phyloP scores from a whole-genome alignment of 2,329 filamentous ascomycete genomes.

The Exutisphaerella laricina region DNA sequence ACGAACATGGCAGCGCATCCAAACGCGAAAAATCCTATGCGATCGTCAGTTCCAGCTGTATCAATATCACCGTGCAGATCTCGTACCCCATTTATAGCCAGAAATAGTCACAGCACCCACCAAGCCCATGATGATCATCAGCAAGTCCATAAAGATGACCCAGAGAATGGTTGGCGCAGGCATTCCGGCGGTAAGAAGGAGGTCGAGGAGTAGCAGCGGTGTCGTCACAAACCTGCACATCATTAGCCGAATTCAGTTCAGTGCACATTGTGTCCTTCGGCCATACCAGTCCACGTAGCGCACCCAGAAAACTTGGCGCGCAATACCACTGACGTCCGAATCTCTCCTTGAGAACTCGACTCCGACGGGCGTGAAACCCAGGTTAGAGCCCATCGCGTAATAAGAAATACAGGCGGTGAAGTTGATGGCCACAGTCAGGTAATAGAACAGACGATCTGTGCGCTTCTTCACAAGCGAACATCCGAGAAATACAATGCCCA shows the following conservation, averaged over 20 bases:
- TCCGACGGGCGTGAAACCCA: constrained; percentile 55
- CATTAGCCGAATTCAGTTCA: background rate
- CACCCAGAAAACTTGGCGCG: constrained; percentile 57
- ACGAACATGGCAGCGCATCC: constrained; percentile 47
- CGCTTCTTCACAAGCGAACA: constrained; percentile 47
- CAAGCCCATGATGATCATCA: constrained; percentile 59
- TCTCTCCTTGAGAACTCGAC: constrained; percentile 49
- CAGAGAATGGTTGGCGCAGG: constrained; percentile 58
- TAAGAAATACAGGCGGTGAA: constrained; percentile 54
- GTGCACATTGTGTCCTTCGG: background rate
- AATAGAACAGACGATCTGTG: constrained; percentile 53
- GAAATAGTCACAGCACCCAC: constrained; percentile 56
- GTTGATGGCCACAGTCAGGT: constrained; percentile 51
- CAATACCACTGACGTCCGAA: constrained; percentile 42
- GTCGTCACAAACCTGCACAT: constrained; percentile 46
- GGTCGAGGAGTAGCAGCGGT: constrained; percentile 53
- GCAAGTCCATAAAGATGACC: constrained; percentile 53
- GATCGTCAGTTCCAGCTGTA: constrained; percentile 19
- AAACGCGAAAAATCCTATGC: constrained; percentile 28
- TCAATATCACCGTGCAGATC: constrained; percentile 34
- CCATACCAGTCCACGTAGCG: constrained; percentile 56
- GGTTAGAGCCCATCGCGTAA: constrained; percentile 57
- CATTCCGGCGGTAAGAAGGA: constrained; percentile 56
- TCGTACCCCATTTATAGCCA: constrained; percentile 61
- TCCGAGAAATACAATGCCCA: constrained; percentile 47